These are phyloP conservation scores for Silene conica DNA, from an alignment of 148 eudicot species.

Conservation along the genomic window DNA sequence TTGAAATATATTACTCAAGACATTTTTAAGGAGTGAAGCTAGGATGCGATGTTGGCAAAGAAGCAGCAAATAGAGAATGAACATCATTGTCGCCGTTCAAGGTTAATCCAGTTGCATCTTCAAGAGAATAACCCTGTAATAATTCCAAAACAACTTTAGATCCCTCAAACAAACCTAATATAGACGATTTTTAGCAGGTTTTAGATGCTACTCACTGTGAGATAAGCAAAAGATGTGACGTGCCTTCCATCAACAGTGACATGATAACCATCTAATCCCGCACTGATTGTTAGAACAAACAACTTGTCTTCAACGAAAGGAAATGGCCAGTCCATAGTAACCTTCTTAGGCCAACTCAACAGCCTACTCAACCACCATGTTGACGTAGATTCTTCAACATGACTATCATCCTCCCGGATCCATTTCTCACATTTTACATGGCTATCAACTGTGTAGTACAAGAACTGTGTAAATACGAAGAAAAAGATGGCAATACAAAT, in stretches of 20 bases:
- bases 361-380: conserved; percentile 77
- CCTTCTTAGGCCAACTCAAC: conserved; percentile 61
- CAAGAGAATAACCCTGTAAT: conserved; percentile 71
- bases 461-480: not conserved
- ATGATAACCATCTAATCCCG: conserved; percentile 87
- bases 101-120: conserved; percentile 84
- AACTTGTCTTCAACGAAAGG: conserved; percentile 77
- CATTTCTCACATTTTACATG: conserved; percentile 74
- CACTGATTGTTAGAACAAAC: conserved; percentile 73
- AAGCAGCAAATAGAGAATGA: conserved; percentile 69
- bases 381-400: conserved; percentile 52
- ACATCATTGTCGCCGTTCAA: conserved; percentile 70
- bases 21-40: conserved; percentile 71
- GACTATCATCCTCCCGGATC: conserved; percentile 64
- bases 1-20: conserved; percentile 61
- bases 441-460: conserved; percentile 53
- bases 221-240: conserved; percentile 80
- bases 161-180: not conserved
- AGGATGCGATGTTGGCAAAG: conserved; percentile 81
- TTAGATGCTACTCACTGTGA: conserved; percentile 53
- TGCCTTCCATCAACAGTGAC: conserved; percentile 80
- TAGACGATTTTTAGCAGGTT: not conserved
- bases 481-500: not conserved
- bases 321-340: conserved; percentile 75
- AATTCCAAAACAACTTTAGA: conserved; percentile 10